Evolutionary conservation across 2,329 filamentous ascomycete genomes (phyloP).

Genomic region (Chaetomiaceae sp.): DNA sequence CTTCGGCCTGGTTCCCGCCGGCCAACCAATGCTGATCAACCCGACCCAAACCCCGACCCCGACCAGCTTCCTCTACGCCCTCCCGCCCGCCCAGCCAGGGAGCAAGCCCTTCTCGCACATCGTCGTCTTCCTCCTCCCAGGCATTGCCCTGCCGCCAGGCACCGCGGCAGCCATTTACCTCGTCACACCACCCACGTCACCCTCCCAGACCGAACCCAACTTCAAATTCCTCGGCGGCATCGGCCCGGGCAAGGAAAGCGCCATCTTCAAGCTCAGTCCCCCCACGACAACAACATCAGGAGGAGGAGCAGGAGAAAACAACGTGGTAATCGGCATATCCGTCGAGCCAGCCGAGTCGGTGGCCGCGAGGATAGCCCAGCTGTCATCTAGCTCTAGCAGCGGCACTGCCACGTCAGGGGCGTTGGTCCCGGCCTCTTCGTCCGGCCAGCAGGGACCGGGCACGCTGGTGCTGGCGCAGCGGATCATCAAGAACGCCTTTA

Average conservation of each 20-base stretch:
- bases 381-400: conserved; percentile 40
- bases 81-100: conserved; percentile 33
- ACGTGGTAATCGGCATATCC: conserved; percentile 74
- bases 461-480: conserved; percentile 81
- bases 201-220: conserved; percentile 42
- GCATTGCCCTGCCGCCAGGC: conserved; percentile 63
- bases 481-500: conserved; percentile 96
- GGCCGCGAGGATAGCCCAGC: conserved; percentile 59
- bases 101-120: conserved; percentile 67
- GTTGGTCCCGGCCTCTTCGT: conserved; percentile 17
- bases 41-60: conserved; percentile 50
- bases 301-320: conserved; percentile 18
- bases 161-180: conserved; percentile 90
- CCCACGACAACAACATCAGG: too few relatives aligned
- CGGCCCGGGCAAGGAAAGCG: conserved; percentile 83
- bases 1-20: conserved; percentile 58
- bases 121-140: conserved; percentile 83
- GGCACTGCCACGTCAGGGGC: conserved; percentile 27
- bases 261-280: conserved; percentile 72
- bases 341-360: conserved; percentile 74
- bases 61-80: conserved; percentile 53
- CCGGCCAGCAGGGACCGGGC: conserved; percentile 42
- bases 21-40: conserved; percentile 51
- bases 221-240: conserved; percentile 88
- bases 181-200: conserved; percentile 46